phyloP scores from a whole-genome alignment of 331 rosid species.

The Pyracantha coccinea region DNA sequence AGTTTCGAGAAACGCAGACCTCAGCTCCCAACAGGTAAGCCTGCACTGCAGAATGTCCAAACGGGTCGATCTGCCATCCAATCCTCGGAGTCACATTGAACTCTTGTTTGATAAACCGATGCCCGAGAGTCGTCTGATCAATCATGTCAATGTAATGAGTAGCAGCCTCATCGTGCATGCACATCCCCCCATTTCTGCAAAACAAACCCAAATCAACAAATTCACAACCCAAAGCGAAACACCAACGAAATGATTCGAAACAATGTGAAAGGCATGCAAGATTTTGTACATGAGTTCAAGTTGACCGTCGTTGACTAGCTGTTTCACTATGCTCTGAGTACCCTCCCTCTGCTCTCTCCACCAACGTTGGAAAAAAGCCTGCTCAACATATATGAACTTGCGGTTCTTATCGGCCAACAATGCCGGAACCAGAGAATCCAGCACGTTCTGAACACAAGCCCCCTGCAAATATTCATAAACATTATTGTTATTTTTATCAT shows the following conservation, averaged over 20 bases:
- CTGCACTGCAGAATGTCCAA: slow-evolving; percentile 82
- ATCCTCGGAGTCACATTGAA: slow-evolving; percentile 59
- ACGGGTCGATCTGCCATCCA: slow-evolving; percentile 89
- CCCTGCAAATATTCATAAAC: slow-evolving; percentile 23
- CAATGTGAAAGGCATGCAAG: neutral
- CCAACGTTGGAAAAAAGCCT: slow-evolving; percentile 63
- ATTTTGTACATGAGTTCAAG: slow-evolving; percentile 60
- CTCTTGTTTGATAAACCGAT: slow-evolving; percentile 48
- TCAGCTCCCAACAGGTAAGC: slow-evolving; percentile 76
- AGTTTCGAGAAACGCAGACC: slow-evolving; percentile 18
- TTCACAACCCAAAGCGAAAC: neutral
- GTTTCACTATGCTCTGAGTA: slow-evolving; percentile 35
- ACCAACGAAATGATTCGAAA: neutral
- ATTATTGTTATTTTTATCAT: neutral
- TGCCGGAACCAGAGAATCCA: slow-evolving; percentile 64
- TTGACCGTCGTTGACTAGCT: slow-evolving; percentile 61
- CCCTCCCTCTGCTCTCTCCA: slow-evolving; percentile 56
- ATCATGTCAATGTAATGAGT: slow-evolving; percentile 76
- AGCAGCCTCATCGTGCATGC: slow-evolving; percentile 84
- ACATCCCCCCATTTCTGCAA: slow-evolving; percentile 73
- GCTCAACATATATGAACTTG: slow-evolving; percentile 70
- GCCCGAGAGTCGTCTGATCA: slow-evolving; percentile 85
- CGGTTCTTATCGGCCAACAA: slow-evolving; percentile 67
- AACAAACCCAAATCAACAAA: neutral
- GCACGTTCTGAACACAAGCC: slow-evolving; percentile 70